A percentile compares a stretch with the other conserved stretches of the same genome.
phyloP scores from a whole-genome alignment of 2,329 filamentous ascomycete species.

The Pseudocercospora ulei region DNA sequence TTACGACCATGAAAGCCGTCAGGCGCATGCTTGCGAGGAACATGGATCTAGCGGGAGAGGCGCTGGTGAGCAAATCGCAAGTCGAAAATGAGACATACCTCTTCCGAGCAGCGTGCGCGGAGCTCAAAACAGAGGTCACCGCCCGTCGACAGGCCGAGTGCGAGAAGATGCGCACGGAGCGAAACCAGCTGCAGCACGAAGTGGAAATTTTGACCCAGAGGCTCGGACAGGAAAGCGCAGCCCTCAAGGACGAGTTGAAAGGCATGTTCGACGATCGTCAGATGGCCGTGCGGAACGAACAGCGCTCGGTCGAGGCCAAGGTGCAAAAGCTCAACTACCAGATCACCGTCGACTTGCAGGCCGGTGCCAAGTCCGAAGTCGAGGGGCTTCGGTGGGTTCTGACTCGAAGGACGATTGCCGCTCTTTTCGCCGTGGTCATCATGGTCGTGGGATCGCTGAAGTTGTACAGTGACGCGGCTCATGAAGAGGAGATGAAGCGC shows the following conservation, averaged over 20 bases:
- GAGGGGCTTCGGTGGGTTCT: slow-evolving; percentile 83
- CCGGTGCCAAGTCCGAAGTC: slow-evolving; percentile 82
- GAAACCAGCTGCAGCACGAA: slow-evolving; percentile 82
- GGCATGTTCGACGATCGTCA: slow-evolving; percentile 94
- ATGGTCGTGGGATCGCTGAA: slow-evolving; percentile 39
- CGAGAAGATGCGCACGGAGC: slow-evolving; percentile 71
- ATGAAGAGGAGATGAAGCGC: slow-evolving; percentile 36
- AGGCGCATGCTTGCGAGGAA: slow-evolving; percentile 67
- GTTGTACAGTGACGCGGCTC: slow-evolving; percentile 36
- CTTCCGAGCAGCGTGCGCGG: slow-evolving; percentile 85
- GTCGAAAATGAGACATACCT: slow-evolving; percentile 91
- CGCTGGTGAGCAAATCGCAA: slow-evolving; percentile 78
- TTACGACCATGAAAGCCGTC: slow-evolving; percentile 86
- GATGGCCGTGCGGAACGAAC: slow-evolving; percentile 81
- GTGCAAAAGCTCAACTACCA: slow-evolving; percentile 93
- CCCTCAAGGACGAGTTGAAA: slow-evolving; percentile 80
- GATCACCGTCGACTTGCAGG: slow-evolving; percentile 81
- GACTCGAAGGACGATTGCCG: slow-evolving; percentile 54
- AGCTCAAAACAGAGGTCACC: slow-evolving; percentile 76
- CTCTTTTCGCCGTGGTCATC: slow-evolving; percentile 44
- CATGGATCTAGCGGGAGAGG: slow-evolving; percentile 67
- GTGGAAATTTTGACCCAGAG: slow-evolving; percentile 84
- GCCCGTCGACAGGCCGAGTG: slow-evolving; percentile 66
- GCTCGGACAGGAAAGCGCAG: slow-evolving; percentile 70
- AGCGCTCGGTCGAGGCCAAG: slow-evolving; percentile 71